These are phyloP conservation scores for Aspergillus latus DNA, from an alignment of 2,329 filamentous ascomycete genomes.

Conservation along the genomic window DNA sequence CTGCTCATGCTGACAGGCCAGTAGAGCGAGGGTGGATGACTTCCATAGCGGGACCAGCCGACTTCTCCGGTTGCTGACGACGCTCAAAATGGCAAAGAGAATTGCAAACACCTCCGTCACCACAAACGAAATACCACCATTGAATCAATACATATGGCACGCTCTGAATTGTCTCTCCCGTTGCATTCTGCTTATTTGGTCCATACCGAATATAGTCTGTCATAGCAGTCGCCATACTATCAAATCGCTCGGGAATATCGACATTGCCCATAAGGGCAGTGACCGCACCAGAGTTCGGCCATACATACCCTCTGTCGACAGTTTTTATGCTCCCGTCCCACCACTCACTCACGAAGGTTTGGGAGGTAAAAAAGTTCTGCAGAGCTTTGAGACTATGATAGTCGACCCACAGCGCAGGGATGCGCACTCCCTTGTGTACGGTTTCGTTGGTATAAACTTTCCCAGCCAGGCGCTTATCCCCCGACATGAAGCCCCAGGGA, in stretches of 20 bases:
- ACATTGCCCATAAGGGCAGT: slow-evolving; percentile 13
- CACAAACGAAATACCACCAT: slow-evolving; percentile 19
- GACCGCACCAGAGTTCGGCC: slow-evolving; percentile 11
- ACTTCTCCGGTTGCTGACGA: slow-evolving; percentile 17
- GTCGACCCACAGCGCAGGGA: neutral
- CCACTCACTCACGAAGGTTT: no score
- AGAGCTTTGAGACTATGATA: slow-evolving; percentile 10
- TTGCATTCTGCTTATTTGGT: slow-evolving; percentile 12
- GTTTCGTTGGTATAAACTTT: no score
- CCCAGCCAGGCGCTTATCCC: neutral
- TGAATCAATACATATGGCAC: slow-evolving; percentile 19
- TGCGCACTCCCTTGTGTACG: no score
- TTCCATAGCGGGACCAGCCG: slow-evolving; percentile 20
- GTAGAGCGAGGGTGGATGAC: slow-evolving; percentile 19
- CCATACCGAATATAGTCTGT: slow-evolving; percentile 17
- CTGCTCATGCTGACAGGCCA: slow-evolving; percentile 16
- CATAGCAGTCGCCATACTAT: slow-evolving; percentile 18
- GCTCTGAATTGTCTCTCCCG: slow-evolving; percentile 13
- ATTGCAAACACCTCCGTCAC: slow-evolving; percentile 14
- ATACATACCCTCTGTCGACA: slow-evolving; percentile 10
- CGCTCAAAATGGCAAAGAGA: slow-evolving; percentile 17
- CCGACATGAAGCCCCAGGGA: slow-evolving; percentile 8
- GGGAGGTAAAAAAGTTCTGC: slow-evolving; percentile 15
- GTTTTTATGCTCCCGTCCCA: neutral
- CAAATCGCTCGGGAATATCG: slow-evolving; percentile 14